Evolutionary conservation across 2,329 filamentous ascomycete genomes (phyloP), one percentile per base, ranked within the genome.

Genomic region (Hymenoscyphus scutula): DNA sequence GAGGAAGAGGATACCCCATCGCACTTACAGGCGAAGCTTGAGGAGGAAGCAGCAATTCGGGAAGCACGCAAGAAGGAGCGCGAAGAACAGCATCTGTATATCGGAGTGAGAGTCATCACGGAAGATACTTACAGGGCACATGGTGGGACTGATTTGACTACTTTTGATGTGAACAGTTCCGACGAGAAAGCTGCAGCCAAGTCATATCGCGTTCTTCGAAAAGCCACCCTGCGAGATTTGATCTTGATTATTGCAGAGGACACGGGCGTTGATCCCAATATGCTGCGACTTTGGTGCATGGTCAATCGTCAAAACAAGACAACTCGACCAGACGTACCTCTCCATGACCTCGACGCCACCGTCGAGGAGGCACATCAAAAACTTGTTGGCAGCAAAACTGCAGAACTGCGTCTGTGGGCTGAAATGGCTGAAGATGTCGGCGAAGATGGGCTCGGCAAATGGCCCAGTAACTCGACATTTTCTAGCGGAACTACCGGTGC

Each of bases 301-400:
- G 95, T 99, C 1, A 98, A 97, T 74, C 89, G 95, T 11, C 95
- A 99, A 75, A 99, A 99, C 75, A 97, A 97, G 77, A 99, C 95
- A 0, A 89, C 92, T 41, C 87, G 95, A 19, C 95, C 96, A 0
- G 95, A 99, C 73, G 88, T 91, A 63, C 91, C 92, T 0, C 87
- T 99, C 56, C 85, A 85, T 74, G 92, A 96, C 72, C 78, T 86
- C 1, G 83, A 88, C 5, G 89, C 91, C 74, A 93, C 88, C 0
- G 80, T 95, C 15, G 90, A 93, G 69, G 92, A 97, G 66, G 87
- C 86, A 2, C 81, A 85, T 61, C 81, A 79, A 62, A 87, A 88
- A 79, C 89, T 17, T 79, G 82, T 81, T 74, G 91, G 78, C 78
- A 96, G 81, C 70, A 89, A 81, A 79, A 87, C 83, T 53, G 79